Evolutionary conservation across 2,329 filamentous ascomycete species (phyloP), one percentile per base, ranked within the genome.

Genomic region (Sodiomyces alkalinus): DNA sequence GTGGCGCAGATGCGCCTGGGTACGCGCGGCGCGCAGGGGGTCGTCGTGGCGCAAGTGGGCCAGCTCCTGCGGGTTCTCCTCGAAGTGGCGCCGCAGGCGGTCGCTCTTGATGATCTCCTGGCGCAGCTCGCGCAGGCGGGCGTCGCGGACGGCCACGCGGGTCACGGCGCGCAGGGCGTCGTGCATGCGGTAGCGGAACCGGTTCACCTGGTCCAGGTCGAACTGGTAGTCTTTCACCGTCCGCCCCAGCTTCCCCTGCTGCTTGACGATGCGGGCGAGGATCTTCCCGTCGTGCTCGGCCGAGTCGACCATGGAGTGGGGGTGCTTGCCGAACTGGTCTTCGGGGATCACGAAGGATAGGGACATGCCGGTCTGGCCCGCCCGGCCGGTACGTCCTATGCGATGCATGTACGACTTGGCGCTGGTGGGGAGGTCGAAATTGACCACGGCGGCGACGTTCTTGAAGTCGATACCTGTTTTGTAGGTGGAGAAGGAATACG

Each of bases 391-490:
- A 18, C 90, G 75, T 18, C 90, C 90, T 43, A 98, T 92, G 30
- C 90, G 77, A 55, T 98, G 90, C n/a, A 81, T 92, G 53, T 98
- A 98, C 7, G 83, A 92, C 48, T 83, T 92, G 20, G 83, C 78
- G 7, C 76, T 79, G 11, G 74, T 72, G 1, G 90, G 90, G 11
- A 98, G 74, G 52, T 98, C 90, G 51, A 98, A 98, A 58, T 98
- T 98, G 48, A 98, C 73, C 15, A 98, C 86, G 37, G 81, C 85
- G 3, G 83, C 75, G 30, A 98, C 86, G 46, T 94, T 87, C 45
- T 90, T 78, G 60, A 98, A 98, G 53, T 98, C 90, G 42, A 98
- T 92, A 21, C 52, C n/a, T n/a, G n/a, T n/a, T n/a, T n/a, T n/a
- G n/a, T n/a, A n/a, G n/a, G n/a, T n/a, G n/a, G n/a, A n/a, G n/a